Base-by-base conservation (phyloP, 352 stramenopile genomes). In the Globisporangium okanoganense region DNA sequence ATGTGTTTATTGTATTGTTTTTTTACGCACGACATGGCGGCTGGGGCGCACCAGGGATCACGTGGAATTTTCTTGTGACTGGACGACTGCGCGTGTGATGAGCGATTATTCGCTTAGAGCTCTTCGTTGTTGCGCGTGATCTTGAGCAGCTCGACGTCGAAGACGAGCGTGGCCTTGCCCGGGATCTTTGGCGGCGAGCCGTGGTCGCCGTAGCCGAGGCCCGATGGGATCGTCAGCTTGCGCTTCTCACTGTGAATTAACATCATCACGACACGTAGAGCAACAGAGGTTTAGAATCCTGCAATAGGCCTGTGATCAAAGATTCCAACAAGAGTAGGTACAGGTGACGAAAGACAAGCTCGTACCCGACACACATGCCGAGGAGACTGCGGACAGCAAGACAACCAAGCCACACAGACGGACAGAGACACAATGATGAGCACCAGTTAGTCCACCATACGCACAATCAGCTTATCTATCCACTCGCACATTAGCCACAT, bases 61-160 rank as follows among this genome's bases (percentile, higher is more conserved):
- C 40, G 40, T 45, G 16, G 16, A 45, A 3, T 45, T 7, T 45
- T 22, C 40, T 45, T 45, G 18, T 20, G 38, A 3, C 13, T 20
- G 40, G 40, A 22, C 20, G 18, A 10, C 5, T 45, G 40, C 18
- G 36, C 36, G 18, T 45, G 40, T 22, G 40, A 41, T 12, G 40
- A 45, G 20, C 0, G 20, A 45, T 3, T 6, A 33, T 33, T 33
- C 29, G 40, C 40, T 27, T 80, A 82, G 10, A 94, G 68, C 56
- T 92, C 84, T 25, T 79, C 67, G 57, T 57, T 79, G 5, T 78
- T 69, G 71, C 82, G 79, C 72, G 86, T 92, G 70, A 99, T 98
- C 65, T 98, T 84, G 58, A 99, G 78, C 62, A 99, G 89, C 80
- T 99, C 96, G 55, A 99, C 95, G 64, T 95, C 90, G 72, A 99